Percentiles rank a stretch among this genome's conserved stretches.
Evolutionary conservation across 2,329 filamentous ascomycete species (phyloP).

Genomic region (Remersonia thermophila): DNA sequence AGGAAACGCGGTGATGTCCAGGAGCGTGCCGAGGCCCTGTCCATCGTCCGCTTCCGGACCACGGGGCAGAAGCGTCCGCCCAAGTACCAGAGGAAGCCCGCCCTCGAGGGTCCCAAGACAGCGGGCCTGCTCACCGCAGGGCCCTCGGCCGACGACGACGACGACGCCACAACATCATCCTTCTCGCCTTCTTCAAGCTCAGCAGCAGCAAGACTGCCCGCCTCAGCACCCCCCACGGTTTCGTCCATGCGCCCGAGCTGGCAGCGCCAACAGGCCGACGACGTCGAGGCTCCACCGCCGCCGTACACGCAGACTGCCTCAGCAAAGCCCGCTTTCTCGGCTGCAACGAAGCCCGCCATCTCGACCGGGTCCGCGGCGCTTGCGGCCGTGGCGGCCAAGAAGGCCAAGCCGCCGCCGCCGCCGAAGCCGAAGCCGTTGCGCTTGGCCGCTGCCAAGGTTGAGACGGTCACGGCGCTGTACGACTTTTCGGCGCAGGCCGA

Average conservation of each 20-base stretch:
- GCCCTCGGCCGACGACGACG: conserved; percentile 15
- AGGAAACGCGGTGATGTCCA: conserved; percentile 81
- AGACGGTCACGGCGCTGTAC: conserved; percentile 83
- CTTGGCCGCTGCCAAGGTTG: conserved; percentile 42
- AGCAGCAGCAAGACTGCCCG: not conserved
- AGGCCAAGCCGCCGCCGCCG: conserved; percentile 38
- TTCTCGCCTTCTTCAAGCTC: conserved; percentile 10
- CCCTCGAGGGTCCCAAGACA: conserved; percentile 36
- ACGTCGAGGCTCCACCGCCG: conserved; percentile 51
- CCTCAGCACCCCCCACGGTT: conserved; percentile 15
- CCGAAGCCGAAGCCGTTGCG: conserved; percentile 42
- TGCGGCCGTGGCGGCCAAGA: conserved; percentile 45
- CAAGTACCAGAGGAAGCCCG: conserved; percentile 47
- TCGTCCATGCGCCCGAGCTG: conserved; percentile 9
- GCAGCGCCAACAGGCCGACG: conserved; percentile 24
- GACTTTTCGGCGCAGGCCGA: conserved; percentile 94
- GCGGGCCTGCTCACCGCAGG: conserved; percentile 41
- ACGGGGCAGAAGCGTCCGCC: conserved; percentile 55
- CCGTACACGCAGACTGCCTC: conserved; percentile 49
- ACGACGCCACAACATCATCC: conserved; percentile 8
- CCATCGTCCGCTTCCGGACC: conserved; percentile 84
- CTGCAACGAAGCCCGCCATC: too few species aligned
- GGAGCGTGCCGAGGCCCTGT: conserved; percentile 68
- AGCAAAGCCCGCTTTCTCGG: not conserved
- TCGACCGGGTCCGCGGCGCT: conserved; percentile 24